phyloP scores from a whole-genome alignment of 768 basidiomycete genomes.

The Xerocomellus intermedius region DNA sequence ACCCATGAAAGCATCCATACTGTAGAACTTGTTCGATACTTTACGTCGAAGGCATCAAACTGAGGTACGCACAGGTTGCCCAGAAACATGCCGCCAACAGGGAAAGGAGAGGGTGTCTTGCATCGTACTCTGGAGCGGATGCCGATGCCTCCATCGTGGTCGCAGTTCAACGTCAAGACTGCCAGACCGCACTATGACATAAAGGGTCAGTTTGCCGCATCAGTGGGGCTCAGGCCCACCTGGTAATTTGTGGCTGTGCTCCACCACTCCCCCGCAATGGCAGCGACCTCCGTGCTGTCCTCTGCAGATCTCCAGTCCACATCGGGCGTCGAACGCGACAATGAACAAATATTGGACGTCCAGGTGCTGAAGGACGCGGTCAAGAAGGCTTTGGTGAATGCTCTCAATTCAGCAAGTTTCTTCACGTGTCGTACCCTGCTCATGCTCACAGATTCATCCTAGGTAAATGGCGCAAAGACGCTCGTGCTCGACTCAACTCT shows the following conservation, averaged over 20 bases:
- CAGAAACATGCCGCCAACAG: slow-evolving; percentile 81
- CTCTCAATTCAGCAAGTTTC: slow-evolving; percentile 69
- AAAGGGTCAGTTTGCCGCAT: neutral
- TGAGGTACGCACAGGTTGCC: slow-evolving; percentile 64
- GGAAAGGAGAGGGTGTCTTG: slow-evolving; percentile 71
- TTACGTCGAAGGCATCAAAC: neutral
- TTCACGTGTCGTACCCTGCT: neutral
- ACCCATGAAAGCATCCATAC: slow-evolving; percentile 84
- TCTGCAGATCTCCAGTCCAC: slow-evolving; percentile 37
- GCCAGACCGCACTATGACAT: neutral
- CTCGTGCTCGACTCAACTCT: slow-evolving; percentile 88
- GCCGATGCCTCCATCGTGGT: slow-evolving; percentile 27
- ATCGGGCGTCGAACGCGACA: slow-evolving; percentile 33
- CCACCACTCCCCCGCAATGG: slow-evolving; percentile 18
- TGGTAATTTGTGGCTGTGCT: slow-evolving; percentile 32
- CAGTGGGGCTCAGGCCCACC: too few species aligned
- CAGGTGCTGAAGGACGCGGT: slow-evolving; percentile 74
- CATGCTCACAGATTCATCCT: slow-evolving; percentile 9
- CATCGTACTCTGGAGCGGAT: slow-evolving; percentile 27
- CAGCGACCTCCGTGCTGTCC: slow-evolving; percentile 28
- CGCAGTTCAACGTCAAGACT: slow-evolving; percentile 4
- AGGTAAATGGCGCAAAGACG: slow-evolving; percentile 95
- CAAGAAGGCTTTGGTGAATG: slow-evolving; percentile 77
- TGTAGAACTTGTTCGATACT: slow-evolving; percentile 28
- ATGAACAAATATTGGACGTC: slow-evolving; percentile 51